These are phyloP conservation scores for Aspergillus taichungensis DNA, from an alignment of 495 filamentous ascomycete genomes.

Conservation along the genomic window DNA sequence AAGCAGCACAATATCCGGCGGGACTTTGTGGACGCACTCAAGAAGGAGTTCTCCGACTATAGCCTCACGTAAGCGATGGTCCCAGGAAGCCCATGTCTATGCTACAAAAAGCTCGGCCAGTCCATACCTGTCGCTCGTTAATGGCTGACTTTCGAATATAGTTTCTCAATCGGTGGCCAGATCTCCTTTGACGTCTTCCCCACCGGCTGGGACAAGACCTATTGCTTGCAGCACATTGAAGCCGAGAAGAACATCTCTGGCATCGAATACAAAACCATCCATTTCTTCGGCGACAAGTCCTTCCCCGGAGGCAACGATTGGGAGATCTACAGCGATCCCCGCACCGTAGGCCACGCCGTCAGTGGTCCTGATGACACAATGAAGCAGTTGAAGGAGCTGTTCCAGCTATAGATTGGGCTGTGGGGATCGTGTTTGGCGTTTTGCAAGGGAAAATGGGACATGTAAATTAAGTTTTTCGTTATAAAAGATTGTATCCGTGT, in stretches of 20 bases:
- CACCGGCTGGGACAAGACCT: slow-evolving; percentile 97
- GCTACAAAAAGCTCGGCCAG: too few species aligned
- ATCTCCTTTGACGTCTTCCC: slow-evolving; percentile 99
- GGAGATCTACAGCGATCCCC: slow-evolving; percentile 76
- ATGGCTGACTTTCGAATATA: slow-evolving; percentile 21
- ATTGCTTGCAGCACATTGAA: slow-evolving; percentile 81
- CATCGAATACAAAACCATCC: slow-evolving; percentile 72
- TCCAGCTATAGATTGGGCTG: slow-evolving; percentile 47
- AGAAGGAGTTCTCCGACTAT: slow-evolving; percentile 71
- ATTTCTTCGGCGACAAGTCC: slow-evolving; percentile 98
- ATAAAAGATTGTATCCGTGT: too few species aligned
- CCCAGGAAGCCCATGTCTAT: too few species aligned
- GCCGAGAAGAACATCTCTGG: slow-evolving; percentile 69
- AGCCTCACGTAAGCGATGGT: slow-evolving; percentile 62
- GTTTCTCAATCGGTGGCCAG: slow-evolving; percentile 89
- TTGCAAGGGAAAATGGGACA: not conserved
- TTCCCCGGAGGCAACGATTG: slow-evolving; percentile 84
- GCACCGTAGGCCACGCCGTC: slow-evolving; percentile 80
- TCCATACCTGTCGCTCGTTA: not conserved
- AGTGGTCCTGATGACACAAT: slow-evolving; percentile 74
- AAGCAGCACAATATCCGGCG: slow-evolving; percentile 61
- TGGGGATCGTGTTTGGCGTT: slow-evolving; percentile 13
- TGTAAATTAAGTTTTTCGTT: too few species aligned
- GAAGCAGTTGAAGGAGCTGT: slow-evolving; percentile 65
- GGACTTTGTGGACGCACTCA: slow-evolving; percentile 62